phyloP scores from a whole-genome alignment of 345 rosid genomes.

The Psidium guajava region DNA sequence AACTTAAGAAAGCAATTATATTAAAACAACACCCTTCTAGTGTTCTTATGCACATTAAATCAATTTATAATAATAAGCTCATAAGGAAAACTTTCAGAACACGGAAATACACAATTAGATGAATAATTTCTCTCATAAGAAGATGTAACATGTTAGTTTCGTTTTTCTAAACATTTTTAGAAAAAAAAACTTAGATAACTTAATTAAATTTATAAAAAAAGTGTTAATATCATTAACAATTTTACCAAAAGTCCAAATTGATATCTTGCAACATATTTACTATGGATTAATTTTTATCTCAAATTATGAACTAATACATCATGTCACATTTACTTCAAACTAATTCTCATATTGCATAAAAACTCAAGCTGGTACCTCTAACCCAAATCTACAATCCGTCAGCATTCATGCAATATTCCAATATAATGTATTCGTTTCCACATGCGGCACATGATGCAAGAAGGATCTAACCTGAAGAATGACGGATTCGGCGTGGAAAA shows the following conservation, averaged over 20 bases:
- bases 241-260: background rate
- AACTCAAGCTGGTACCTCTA: background rate
- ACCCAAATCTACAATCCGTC: background rate
- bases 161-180: background rate
- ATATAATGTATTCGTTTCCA: accelerated
- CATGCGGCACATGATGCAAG: too few species aligned
- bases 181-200: background rate
- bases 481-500: accelerated
- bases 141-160: background rate
- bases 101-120: background rate
- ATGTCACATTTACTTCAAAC: background rate
- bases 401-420: accelerated
- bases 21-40: background rate
- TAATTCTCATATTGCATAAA: background rate
- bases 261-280: background rate
- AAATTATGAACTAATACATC: background rate
- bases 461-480: background rate
- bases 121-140: background rate
- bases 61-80: background rate
- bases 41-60: background rate
- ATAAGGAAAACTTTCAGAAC: background rate
- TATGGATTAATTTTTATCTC: background rate
- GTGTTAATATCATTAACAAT: background rate
- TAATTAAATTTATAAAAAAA: background rate
- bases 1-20: background rate